Percentiles rank a stretch among this genome's conserved stretches.
phyloP scores from a whole-genome alignment of 2,329 filamentous ascomycete genomes.

The Colletotrichum orchidophilum region DNA sequence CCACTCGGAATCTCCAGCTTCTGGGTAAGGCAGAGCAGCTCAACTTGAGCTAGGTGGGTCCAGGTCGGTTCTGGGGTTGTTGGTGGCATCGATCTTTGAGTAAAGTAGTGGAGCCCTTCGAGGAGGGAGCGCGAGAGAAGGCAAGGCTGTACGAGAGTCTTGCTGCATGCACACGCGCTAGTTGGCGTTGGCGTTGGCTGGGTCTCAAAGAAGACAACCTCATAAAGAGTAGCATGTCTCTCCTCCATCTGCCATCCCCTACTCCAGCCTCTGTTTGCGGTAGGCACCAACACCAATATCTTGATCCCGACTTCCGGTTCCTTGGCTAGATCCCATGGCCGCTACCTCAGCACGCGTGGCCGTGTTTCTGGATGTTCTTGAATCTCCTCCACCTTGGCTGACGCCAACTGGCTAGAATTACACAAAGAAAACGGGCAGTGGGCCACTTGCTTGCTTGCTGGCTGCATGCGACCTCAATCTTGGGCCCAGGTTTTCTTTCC shows the following conservation, averaged over 20 bases:
- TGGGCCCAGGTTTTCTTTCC: background rate
- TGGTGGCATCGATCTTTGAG: slow-evolving; percentile 10
- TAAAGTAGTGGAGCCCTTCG: background rate
- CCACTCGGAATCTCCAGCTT: slow-evolving; percentile 15
- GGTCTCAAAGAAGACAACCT: slow-evolving; percentile 10
- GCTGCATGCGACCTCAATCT: slow-evolving; percentile 18
- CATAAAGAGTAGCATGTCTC: slow-evolving; percentile 16
- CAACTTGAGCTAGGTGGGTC: background rate
- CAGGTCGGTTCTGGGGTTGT: background rate
- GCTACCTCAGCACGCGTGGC: slow-evolving; percentile 12
- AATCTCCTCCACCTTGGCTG: background rate
- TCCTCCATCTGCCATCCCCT: slow-evolving; percentile 11
- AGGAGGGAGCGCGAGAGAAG: background rate
- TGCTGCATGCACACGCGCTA: slow-evolving; percentile 18
- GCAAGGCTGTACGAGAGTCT: background rate
- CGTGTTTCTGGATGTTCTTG: slow-evolving; percentile 11
- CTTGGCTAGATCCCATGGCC: slow-evolving; percentile 10
- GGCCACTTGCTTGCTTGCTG: background rate
- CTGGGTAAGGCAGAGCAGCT: slow-evolving; percentile 5
- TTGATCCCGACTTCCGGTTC: background rate
- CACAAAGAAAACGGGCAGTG: slow-evolving; percentile 15
- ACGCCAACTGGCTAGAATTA: background rate
- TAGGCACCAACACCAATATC: background rate
- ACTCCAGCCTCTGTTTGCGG: slow-evolving; percentile 18
- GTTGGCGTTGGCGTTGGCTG: slow-evolving; percentile 12